A percentile compares a stretch with the other conserved stretches of the same genome.
Conservation (phyloP, 2,329 filamentous ascomycete species). For the Magnaporthiopsis incrustans region DNA sequence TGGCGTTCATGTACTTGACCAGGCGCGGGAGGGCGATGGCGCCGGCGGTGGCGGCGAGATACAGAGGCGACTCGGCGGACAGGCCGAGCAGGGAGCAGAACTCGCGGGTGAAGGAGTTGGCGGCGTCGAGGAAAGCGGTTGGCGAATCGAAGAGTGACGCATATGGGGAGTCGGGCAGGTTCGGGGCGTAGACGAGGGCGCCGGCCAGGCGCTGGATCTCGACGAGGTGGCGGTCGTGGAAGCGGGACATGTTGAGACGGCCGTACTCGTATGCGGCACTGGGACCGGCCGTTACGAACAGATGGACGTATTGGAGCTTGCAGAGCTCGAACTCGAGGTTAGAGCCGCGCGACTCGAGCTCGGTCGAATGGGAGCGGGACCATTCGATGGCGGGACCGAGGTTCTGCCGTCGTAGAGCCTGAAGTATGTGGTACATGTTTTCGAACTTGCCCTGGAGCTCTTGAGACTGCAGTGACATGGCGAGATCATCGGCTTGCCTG, state of each 20-base stretch:
- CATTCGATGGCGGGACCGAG: slow-evolving; percentile 79
- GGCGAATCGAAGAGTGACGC: slow-evolving; percentile 62
- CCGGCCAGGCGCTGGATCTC: slow-evolving; percentile 78
- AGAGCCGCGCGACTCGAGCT: slow-evolving; percentile 74
- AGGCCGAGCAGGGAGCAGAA: slow-evolving; percentile 90
- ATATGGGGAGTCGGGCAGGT: slow-evolving; percentile 73
- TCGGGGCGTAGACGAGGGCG: slow-evolving; percentile 71
- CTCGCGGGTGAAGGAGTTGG: slow-evolving; percentile 81
- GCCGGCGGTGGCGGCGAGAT: slow-evolving; percentile 85
- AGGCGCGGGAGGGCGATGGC: slow-evolving; percentile 84
- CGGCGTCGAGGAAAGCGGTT: slow-evolving; percentile 65
- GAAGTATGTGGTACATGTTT: slow-evolving; percentile 84
- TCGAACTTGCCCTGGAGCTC: slow-evolving; percentile 74
- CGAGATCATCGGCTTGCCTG: background rate
- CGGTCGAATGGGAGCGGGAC: slow-evolving; percentile 62
- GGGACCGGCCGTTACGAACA: slow-evolving; percentile 44
- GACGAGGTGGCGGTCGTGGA: slow-evolving; percentile 63
- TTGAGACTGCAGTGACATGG: slow-evolving; percentile 49
- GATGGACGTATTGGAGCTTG: slow-evolving; percentile 81
- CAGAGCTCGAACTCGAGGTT: slow-evolving; percentile 94
- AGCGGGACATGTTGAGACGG: slow-evolving; percentile 62
- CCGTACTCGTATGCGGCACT: slow-evolving; percentile 66
- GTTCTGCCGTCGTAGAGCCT: slow-evolving; percentile 66
- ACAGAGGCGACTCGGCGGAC: slow-evolving; percentile 85
- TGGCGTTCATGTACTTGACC: slow-evolving; percentile 79